These are phyloP conservation scores for Neurospora sp. DNA, from an alignment of 495 filamentous ascomycete genomes.

Conservation along the genomic window DNA sequence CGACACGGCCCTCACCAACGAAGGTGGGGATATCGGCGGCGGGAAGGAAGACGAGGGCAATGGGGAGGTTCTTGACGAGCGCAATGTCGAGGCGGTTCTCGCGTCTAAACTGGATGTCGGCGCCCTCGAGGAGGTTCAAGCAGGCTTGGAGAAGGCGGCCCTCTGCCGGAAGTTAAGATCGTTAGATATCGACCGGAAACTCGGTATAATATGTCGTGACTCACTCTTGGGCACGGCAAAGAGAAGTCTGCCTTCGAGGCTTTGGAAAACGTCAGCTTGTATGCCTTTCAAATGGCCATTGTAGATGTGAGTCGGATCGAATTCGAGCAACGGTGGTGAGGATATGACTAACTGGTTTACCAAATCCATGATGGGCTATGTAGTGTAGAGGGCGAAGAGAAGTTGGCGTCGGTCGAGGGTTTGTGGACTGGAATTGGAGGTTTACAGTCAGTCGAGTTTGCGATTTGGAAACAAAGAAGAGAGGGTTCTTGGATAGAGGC, in stretches of 20 bases:
- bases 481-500: not conserved
- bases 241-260: slow-evolving; percentile 83
- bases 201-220: slow-evolving; percentile 21
- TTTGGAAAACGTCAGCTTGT: slow-evolving; percentile 33
- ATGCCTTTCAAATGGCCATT: slow-evolving; percentile 13
- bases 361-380: slow-evolving; percentile 54
- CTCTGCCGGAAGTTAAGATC: slow-evolving; percentile 43
- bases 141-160: slow-evolving; percentile 77
- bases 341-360: slow-evolving; percentile 64
- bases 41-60: slow-evolving; percentile 94
- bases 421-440: not conserved
- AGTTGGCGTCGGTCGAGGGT: not conserved
- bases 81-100: slow-evolving; percentile 93
- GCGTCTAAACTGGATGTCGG: slow-evolving; percentile 90
- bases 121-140: slow-evolving; percentile 82
- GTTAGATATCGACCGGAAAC: not conserved
- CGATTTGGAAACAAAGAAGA: not conserved
- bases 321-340: not conserved
- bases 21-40: slow-evolving; percentile 96
- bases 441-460: not conserved
- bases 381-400: not conserved
- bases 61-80: slow-evolving; percentile 85
- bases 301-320: not conserved
- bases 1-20: slow-evolving; percentile 87
- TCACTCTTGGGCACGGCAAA: slow-evolving; percentile 96